These are phyloP conservation scores for Eimeria sp. DNA, from an alignment of 169 alveolate genomes.

Conservation along the genomic window DNA sequence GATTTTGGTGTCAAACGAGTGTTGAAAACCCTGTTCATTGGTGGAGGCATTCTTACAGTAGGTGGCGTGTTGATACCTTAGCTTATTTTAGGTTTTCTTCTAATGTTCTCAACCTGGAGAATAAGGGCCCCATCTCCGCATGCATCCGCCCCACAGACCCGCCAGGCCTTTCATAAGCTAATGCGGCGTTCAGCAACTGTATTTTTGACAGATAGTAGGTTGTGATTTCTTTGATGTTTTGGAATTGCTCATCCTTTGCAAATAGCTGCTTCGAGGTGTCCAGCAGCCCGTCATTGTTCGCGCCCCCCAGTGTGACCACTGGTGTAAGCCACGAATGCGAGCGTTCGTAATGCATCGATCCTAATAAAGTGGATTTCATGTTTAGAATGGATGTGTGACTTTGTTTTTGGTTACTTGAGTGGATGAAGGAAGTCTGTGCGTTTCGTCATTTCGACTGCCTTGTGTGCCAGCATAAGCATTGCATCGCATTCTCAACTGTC, in stretches of 20 bases:
- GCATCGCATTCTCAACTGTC: background rate
- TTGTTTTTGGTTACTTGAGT: background rate
- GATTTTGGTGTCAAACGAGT: background rate
- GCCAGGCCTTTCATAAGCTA: background rate
- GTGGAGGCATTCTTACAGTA: background rate
- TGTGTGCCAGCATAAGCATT: background rate
- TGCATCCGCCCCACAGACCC: slow-evolving; percentile 54
- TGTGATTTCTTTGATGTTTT: background rate
- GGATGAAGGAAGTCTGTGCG: background rate
- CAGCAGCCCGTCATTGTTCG: slow-evolving; percentile 3
- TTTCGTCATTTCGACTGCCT: background rate
- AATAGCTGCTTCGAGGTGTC: background rate
- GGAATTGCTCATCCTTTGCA: background rate
- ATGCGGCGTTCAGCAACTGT: background rate
- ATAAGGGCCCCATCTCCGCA: background rate
- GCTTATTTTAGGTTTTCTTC: background rate
- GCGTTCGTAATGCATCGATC: background rate
- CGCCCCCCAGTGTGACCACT: background rate
- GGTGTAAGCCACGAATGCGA: background rate
- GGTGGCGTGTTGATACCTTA: background rate
- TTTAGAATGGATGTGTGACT: background rate
- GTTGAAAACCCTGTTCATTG: background rate
- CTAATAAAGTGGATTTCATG: background rate
- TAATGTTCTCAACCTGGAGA: background rate
- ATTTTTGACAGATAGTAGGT: background rate